Evolutionary conservation across 345 rosid genomes (phyloP).

Genomic region (Turritis glabra): DNA sequence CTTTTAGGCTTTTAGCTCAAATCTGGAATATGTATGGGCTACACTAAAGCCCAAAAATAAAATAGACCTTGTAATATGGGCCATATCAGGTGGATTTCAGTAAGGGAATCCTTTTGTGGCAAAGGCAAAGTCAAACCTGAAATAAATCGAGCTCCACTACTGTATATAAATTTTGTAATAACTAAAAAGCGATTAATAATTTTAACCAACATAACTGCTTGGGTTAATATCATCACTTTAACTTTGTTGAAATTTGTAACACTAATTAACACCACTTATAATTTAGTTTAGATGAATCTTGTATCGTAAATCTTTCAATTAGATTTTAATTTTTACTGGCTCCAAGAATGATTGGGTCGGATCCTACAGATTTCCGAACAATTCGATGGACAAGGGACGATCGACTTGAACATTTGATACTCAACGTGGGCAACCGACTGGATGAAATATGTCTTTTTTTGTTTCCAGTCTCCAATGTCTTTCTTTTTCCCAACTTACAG

Average conservation of each 20-base stretch:
- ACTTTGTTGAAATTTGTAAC: background rate
- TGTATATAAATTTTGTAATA: too few relatives aligned
- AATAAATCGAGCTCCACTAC: too few relatives aligned
- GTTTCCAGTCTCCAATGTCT: too few relatives aligned
- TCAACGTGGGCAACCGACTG: background rate
- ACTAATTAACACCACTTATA: too few relatives aligned
- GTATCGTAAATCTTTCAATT: too few relatives aligned
- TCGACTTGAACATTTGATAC: too few relatives aligned
- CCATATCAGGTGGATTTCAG: background rate
- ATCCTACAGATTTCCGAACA: background rate
- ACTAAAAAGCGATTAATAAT: background rate
- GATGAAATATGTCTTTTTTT: too few relatives aligned
- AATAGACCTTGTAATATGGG: background rate
- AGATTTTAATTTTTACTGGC: too few relatives aligned
- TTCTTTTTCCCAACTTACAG: too few relatives aligned
- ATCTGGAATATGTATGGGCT: background rate
- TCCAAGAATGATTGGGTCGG: too few relatives aligned
- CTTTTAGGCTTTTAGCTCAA: too few relatives aligned
- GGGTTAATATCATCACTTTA: background rate
- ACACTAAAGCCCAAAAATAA: constrained; percentile 11
- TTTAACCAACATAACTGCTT: background rate
- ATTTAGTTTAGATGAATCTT: background rate
- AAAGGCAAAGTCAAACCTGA: background rate
- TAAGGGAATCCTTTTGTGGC: background rate
- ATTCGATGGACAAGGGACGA: background rate